Percentiles rank a stretch among this genome's conserved stretches.
These are phyloP conservation scores for Aureobasidium sp. DNA, from an alignment of 2,329 filamentous ascomycete species.

Conservation along the genomic window DNA sequence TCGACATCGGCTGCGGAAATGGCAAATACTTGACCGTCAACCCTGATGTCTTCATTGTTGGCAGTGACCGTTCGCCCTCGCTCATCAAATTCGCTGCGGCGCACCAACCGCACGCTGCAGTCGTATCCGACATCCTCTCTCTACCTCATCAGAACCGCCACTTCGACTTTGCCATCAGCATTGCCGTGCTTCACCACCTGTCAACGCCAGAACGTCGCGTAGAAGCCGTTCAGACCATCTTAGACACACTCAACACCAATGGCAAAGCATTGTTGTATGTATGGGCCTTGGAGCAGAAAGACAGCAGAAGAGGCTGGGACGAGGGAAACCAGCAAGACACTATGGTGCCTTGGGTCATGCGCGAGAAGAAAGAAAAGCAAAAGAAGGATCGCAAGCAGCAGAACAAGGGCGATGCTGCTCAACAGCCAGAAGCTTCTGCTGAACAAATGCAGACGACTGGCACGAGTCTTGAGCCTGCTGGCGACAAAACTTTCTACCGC, in stretches of 20 bases:
- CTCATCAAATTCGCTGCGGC: slow-evolving; percentile 52
- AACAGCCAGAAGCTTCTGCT: slow-evolving; percentile 24
- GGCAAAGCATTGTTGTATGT: slow-evolving; percentile 79
- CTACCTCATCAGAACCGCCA: slow-evolving; percentile 63
- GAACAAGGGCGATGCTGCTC: slow-evolving; percentile 25
- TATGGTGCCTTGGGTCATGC: slow-evolving; percentile 90
- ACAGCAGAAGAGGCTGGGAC: slow-evolving; percentile 82
- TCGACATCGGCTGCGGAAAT: slow-evolving; percentile 94
- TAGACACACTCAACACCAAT: slow-evolving; percentile 54
- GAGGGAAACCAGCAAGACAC: slow-evolving; percentile 79
- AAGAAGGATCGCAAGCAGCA: slow-evolving; percentile 23
- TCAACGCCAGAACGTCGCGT: slow-evolving; percentile 68
- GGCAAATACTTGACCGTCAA: slow-evolving; percentile 90
- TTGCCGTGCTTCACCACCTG: slow-evolving; percentile 90
- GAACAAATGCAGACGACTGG: slow-evolving; percentile 24
- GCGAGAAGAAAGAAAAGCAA: slow-evolving; percentile 29
- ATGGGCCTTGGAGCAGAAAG: slow-evolving; percentile 90
- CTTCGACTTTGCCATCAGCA: slow-evolving; percentile 87
- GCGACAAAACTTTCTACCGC: slow-evolving; percentile 63
- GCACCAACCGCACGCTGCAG: slow-evolving; percentile 56
- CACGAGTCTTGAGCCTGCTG: slow-evolving; percentile 3
- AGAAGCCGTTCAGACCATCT: slow-evolving; percentile 63
- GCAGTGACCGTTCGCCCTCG: slow-evolving; percentile 69
- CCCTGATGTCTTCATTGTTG: slow-evolving; percentile 68
- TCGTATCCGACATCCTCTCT: slow-evolving; percentile 76